Conservation (phyloP, 2,329 filamentous ascomycete genomes). For the Botryosphaeria agaves region DNA sequence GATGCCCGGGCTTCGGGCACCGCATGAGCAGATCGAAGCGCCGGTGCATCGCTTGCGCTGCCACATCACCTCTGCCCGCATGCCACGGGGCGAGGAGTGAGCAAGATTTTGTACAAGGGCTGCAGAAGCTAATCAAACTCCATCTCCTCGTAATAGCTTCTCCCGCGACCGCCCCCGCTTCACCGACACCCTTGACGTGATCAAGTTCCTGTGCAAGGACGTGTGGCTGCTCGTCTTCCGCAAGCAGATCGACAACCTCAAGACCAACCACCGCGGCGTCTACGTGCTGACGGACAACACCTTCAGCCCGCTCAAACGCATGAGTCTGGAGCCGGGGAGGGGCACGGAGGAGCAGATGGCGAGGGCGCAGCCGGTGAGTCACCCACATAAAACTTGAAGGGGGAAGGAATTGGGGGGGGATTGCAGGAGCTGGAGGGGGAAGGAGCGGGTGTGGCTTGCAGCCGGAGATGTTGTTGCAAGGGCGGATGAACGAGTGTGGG, state of each 20-base stretch:
- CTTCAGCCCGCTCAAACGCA: constrained; percentile 75
- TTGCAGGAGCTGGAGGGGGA: neutral
- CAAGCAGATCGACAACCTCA: constrained; percentile 97
- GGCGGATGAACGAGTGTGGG: no score
- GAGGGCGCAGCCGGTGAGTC: constrained; percentile 60
- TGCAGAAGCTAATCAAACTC: neutral
- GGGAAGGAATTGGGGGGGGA: neutral
- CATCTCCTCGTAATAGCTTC: constrained; percentile 36
- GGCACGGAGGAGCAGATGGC: constrained; percentile 32
- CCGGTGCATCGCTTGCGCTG: no score
- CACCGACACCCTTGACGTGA: constrained; percentile 81
- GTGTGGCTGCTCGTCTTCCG: constrained; percentile 87
- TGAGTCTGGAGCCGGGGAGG: constrained; percentile 61
- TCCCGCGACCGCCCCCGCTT: constrained; percentile 73
- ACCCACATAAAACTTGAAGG: neutral
- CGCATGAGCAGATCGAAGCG: neutral
- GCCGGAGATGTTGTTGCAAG: no score
- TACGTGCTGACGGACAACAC: constrained; percentile 90
- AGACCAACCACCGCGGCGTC: constrained; percentile 92
- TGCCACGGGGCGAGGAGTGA: neutral
- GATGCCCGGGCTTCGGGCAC: neutral
- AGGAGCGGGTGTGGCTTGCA: no score
- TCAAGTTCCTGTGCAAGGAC: constrained; percentile 98
- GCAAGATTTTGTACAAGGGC: neutral
- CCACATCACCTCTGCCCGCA: neutral